Percentiles rank a stretch among this genome's conserved stretches.
Evolutionary conservation across 2,329 filamentous ascomycete species (phyloP).

Genomic region (Pestalotiopsis sp.): DNA sequence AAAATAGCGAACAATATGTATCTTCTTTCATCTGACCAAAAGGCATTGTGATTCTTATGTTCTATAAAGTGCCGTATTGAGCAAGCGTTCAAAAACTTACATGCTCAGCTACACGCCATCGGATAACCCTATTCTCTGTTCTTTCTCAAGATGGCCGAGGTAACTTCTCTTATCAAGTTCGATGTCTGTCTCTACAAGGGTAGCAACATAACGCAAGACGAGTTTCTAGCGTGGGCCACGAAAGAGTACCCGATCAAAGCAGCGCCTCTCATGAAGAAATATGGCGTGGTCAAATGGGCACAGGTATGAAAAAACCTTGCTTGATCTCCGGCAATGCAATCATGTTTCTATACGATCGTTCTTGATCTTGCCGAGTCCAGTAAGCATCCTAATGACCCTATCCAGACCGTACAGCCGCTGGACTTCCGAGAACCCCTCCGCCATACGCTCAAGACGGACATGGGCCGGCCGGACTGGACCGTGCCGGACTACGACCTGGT

Average conservation of each 20-base stretch:
- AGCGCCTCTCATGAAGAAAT: slow-evolving; percentile 9
- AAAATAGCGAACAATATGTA: too few species aligned
- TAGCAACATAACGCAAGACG: slow-evolving; percentile 1
- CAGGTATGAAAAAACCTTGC: background rate
- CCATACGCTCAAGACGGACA: slow-evolving; percentile 4
- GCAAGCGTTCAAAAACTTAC: too few species aligned
- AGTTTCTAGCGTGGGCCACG: slow-evolving; percentile 8
- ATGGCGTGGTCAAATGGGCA: slow-evolving; percentile 11
- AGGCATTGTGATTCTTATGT: too few species aligned
- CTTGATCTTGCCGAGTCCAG: too few species aligned
- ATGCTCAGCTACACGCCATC: too few species aligned
- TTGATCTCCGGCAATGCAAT: too few species aligned
- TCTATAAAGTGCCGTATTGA: too few species aligned
- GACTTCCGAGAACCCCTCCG: slow-evolving; percentile 13
- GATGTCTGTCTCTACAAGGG: slow-evolving; percentile 15
- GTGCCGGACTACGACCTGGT: slow-evolving; percentile 17
- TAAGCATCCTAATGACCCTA: too few species aligned
- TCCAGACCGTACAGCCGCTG: slow-evolving; percentile 10
- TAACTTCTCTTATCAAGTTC: slow-evolving; percentile 11
- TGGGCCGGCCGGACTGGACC: slow-evolving; percentile 14
- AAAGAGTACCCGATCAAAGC: slow-evolving; percentile 4
- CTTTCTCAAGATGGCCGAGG: too few species aligned
- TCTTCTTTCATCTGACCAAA: too few species aligned
- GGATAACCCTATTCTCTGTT: too few species aligned
- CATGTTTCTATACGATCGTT: background rate